phyloP scores from a whole-genome alignment of 495 filamentous ascomycete species.

The Xanthoparmelia taractica region DNA sequence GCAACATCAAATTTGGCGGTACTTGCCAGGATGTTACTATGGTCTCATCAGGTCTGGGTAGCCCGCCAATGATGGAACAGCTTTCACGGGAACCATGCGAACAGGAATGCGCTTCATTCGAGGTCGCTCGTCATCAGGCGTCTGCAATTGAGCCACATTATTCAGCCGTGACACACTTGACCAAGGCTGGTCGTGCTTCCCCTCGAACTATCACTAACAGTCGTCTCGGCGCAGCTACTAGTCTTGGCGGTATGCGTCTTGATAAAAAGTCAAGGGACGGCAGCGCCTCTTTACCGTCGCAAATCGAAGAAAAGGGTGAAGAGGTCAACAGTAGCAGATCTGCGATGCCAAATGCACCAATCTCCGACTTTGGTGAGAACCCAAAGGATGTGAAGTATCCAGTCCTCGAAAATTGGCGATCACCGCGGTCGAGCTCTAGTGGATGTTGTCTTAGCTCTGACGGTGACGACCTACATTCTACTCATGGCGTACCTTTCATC shows the following conservation, averaged over 20 bases:
- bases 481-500: constrained; percentile 4
- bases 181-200: background rate
- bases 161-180: background rate
- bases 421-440: background rate
- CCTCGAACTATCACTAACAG: background rate
- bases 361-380: background rate
- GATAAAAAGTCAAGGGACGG: background rate
- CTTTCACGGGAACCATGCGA: background rate
- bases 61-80: background rate
- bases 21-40: background rate
- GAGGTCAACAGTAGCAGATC: constrained; percentile 18
- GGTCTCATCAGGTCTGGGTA: background rate
- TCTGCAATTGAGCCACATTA: background rate
- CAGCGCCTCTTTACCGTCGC: background rate
- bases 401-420: constrained; percentile 1
- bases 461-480: background rate
- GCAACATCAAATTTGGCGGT: constrained; percentile 15
- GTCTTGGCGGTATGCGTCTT: background rate
- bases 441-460: background rate
- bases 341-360: constrained; percentile 1
- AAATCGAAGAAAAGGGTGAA: background rate
- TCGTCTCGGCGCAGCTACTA: background rate
- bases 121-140: background rate
- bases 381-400: background rate
- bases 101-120: background rate